These are phyloP conservation scores for Nicotiana obtusifolia DNA, from an alignment of 257 asterid genomes.

Conservation along the genomic window DNA sequence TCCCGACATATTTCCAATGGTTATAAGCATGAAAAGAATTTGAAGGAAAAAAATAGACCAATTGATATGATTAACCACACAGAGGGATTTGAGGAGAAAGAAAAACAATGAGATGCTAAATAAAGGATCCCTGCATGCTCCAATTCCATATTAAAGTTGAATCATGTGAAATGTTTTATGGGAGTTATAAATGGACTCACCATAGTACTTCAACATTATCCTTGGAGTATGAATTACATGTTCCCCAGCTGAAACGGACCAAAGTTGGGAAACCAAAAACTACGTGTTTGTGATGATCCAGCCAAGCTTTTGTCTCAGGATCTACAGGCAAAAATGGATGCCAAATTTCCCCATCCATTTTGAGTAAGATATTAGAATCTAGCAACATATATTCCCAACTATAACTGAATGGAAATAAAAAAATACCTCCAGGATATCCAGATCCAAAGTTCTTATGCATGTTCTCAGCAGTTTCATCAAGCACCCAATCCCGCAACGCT, in stretches of 20 bases:
- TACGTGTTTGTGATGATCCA: slow-evolving; percentile 69
- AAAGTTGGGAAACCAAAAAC: slow-evolving; percentile 89
- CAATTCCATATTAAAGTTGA: background rate
- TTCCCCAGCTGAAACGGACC: slow-evolving; percentile 99
- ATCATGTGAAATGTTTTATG: background rate
- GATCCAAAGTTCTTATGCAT: slow-evolving; percentile 77
- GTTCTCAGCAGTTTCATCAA: slow-evolving; percentile 72
- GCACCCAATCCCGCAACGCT: slow-evolving; percentile 74
- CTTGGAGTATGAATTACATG: slow-evolving; percentile 71
- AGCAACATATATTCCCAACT: background rate
- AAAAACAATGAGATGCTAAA: background rate
- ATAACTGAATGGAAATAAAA: slow-evolving; percentile 9
- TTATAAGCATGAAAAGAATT: background rate
- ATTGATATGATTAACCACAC: background rate
- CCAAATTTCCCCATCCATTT: background rate
- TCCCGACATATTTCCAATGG: background rate
- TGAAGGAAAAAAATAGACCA: background rate
- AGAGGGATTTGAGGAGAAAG: background rate
- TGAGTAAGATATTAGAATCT: background rate
- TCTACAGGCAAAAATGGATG: slow-evolving; percentile 31
- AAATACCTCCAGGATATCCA: slow-evolving; percentile 91
- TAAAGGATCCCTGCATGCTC: background rate
- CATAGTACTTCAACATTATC: slow-evolving; percentile 69
- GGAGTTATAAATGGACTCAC: slow-evolving; percentile 31
- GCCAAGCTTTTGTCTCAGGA: slow-evolving; percentile 92